A percentile compares a stretch with the other conserved stretches of the same genome.
Evolutionary conservation across 768 basidiomycete species (phyloP).

Genomic region (Coprinellus aureogranulatus): DNA sequence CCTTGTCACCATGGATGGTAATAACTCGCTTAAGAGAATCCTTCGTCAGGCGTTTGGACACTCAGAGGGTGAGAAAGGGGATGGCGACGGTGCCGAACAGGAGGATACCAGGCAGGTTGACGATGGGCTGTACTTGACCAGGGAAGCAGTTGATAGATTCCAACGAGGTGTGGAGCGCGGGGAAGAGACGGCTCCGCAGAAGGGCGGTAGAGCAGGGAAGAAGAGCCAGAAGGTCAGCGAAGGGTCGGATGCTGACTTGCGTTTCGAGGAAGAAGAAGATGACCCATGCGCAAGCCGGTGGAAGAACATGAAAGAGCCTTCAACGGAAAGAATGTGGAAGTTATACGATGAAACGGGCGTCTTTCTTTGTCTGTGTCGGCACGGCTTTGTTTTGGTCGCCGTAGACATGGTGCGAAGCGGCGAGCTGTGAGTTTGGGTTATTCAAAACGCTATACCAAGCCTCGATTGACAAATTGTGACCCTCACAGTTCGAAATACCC

Average conservation of each 20-base stretch:
- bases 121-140: no score
- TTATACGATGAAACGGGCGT: slow-evolving; percentile 31
- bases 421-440: background rate
- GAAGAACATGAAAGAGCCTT: slow-evolving; percentile 18
- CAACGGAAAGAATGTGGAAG: slow-evolving; percentile 22
- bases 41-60: background rate
- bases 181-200: background rate
- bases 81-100: background rate
- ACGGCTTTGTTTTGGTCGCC: slow-evolving; percentile 22
- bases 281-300: background rate
- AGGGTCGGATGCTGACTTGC: background rate
- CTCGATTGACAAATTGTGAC: background rate
- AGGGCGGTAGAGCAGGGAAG: background rate
- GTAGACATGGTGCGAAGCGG: background rate
- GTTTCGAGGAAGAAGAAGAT: background rate
- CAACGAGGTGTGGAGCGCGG: no score
- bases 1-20: slow-evolving; percentile 25
- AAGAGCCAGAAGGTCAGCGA: background rate
- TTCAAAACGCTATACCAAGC: no score
- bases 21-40: slow-evolving; percentile 26
- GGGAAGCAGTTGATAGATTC: no score
- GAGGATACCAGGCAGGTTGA: no score
- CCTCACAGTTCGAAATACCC: slow-evolving; percentile 24
- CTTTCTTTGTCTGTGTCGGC: slow-evolving; percentile 26
- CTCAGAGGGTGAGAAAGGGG: background rate